A percentile compares a stretch with the other conserved stretches of the same genome.
Evolutionary conservation across 257 asterid genomes (phyloP).

Genomic region (Przewalskia tangutica): DNA sequence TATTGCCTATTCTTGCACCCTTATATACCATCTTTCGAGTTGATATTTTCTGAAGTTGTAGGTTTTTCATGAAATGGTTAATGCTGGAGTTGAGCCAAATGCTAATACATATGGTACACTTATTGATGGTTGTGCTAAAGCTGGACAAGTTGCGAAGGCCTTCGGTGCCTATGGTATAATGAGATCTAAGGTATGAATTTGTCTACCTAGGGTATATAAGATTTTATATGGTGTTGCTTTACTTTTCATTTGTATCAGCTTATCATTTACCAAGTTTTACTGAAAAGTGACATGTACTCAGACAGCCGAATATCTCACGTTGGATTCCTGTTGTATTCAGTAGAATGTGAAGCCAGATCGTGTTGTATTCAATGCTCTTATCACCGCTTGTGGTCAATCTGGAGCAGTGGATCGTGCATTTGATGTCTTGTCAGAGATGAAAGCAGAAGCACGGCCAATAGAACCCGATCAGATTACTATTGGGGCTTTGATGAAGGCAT

Average conservation of each 20-base stretch:
- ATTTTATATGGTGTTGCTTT: background rate
- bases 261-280: conserved; percentile 1
- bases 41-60: conserved; percentile 22
- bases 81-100: conserved; percentile 93
- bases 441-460: conserved; percentile 60
- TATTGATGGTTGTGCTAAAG: conserved; percentile 97
- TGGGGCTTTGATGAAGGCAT: conserved; percentile 98
- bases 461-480: conserved; percentile 93
- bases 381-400: conserved; percentile 97
- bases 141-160: conserved; percentile 98
- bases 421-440: conserved; percentile 92
- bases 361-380: conserved; percentile 95
- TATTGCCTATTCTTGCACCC: conserved; percentile 6
- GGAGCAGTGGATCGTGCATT: conserved; percentile 96
- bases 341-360: conserved; percentile 97
- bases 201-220: background rate
- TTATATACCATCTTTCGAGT: conserved; percentile 13
- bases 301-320: conserved; percentile 13
- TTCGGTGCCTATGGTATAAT: conserved; percentile 97
- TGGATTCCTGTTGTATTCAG: conserved; percentile 38
- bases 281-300: conserved; percentile 4
- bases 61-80: conserved; percentile 98
- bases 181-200: conserved; percentile 75
- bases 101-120: conserved; percentile 91
- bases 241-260: conserved; percentile 7